These are phyloP conservation scores for Syncephalastrum racemosum DNA, from an alignment of 371 early-diverging fungal genomes.

Conservation along the genomic window DNA sequence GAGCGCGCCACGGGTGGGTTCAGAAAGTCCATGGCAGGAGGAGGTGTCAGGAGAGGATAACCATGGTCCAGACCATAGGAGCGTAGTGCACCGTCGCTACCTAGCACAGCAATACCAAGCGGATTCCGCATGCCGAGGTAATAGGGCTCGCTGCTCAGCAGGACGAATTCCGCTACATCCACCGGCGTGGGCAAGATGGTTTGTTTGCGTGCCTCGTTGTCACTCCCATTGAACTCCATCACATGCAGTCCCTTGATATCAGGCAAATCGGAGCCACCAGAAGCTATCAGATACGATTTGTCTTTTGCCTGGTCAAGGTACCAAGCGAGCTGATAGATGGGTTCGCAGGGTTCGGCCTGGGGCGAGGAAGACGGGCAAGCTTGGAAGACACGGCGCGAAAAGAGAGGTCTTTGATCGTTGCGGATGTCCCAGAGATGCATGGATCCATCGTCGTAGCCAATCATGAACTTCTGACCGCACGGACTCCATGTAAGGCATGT, in stretches of 20 bases:
- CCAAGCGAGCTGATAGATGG: conserved; percentile 57
- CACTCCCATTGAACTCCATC: conserved; percentile 36
- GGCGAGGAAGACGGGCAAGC: conserved; percentile 17
- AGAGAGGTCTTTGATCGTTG: conserved; percentile 39
- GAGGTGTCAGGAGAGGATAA: conserved; percentile 32
- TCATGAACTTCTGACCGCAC: conserved; percentile 49
- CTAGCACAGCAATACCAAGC: conserved; percentile 42
- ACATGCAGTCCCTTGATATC: conserved; percentile 51
- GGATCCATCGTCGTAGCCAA: conserved; percentile 59
- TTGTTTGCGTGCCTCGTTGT: conserved; percentile 46
- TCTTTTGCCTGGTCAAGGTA: conserved; percentile 30
- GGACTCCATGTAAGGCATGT: conserved; percentile 54
- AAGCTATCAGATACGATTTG: conserved; percentile 47
- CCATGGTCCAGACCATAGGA: conserved; percentile 36
- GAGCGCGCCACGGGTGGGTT: conserved; percentile 41
- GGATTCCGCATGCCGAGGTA: conserved; percentile 46
- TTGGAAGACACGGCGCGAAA: conserved; percentile 47
- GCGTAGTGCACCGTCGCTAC: conserved; percentile 31
- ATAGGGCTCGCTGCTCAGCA: conserved; percentile 47
- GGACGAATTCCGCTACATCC: conserved; percentile 52
- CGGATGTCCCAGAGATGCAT: conserved; percentile 52
- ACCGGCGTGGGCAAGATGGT: conserved; percentile 39
- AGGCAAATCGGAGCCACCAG: conserved; percentile 47
- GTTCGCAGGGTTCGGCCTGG: conserved; percentile 27
- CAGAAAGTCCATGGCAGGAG: conserved; percentile 47